Evolutionary conservation across 768 basidiomycete genomes (phyloP).

Genomic region (Trametes meyenii): DNA sequence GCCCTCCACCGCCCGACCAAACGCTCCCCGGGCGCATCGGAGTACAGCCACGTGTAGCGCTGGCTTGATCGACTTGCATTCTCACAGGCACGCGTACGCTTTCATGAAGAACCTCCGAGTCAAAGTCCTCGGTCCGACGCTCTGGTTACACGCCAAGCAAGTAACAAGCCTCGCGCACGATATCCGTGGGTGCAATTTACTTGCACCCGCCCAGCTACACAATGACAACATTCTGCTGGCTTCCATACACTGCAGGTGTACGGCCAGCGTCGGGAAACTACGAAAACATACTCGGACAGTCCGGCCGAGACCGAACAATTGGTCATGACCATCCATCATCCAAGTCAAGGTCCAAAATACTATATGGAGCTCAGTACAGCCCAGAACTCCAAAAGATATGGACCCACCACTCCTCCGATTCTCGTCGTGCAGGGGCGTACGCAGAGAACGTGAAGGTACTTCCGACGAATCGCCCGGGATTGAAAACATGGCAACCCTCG

Average conservation of each 20-base stretch:
- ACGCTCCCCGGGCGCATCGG: constrained; percentile 15
- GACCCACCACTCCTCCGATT: constrained; percentile 82
- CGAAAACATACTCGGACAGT: not conserved
- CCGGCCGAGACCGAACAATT: not conserved
- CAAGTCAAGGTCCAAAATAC: constrained; percentile 13
- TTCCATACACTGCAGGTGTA: too few species aligned
- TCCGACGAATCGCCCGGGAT: constrained; percentile 91
- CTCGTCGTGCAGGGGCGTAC: constrained; percentile 82
- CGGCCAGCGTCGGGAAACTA: too few species aligned
- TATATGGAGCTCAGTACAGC: not conserved
- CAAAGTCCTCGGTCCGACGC: too few species aligned
- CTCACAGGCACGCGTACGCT: not conserved
- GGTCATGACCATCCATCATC: constrained; percentile 14
- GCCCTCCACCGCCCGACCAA: constrained; percentile 4
- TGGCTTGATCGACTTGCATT: not conserved
- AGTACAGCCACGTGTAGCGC: constrained; percentile 4
- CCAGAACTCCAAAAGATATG: not conserved
- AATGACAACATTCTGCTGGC: too few species aligned
- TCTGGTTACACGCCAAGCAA: too few species aligned
- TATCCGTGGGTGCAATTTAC: too few species aligned
- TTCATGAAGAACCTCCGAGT: too few species aligned
- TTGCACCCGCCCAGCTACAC: too few species aligned
- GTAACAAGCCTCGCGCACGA: too few species aligned
- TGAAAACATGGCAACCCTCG: constrained; percentile 98
- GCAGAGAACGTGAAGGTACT: constrained; percentile 86